A percentile compares a stretch with the other conserved stretches of the same genome.
Conservation (phyloP, 2,329 filamentous ascomycete species). For the Neopestalotiopsis sp. region DNA sequence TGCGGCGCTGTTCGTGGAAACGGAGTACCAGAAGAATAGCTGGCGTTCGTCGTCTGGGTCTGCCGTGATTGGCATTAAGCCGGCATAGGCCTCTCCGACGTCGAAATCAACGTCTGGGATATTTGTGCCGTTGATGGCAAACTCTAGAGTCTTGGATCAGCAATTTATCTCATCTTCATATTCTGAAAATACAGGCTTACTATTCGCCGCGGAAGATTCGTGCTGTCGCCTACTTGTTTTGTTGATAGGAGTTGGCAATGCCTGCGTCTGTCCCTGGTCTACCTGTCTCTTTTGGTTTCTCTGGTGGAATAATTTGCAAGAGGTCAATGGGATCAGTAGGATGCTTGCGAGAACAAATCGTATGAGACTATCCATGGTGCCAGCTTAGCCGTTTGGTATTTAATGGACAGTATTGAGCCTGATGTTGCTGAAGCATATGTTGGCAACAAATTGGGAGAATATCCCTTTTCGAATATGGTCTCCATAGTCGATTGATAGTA, state of each 20-base stretch:
- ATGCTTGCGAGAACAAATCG: neutral
- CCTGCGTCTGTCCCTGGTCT: neutral
- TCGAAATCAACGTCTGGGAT: slow-evolving; percentile 71
- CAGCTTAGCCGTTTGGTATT: neutral
- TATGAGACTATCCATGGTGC: neutral
- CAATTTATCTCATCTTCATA: neutral
- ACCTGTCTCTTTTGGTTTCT: neutral
- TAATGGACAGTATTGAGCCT: neutral
- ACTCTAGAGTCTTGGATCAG: slow-evolving; percentile 42
- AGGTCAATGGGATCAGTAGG: neutral
- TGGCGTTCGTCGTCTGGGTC: slow-evolving; percentile 43
- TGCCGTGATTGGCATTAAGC: slow-evolving; percentile 57
- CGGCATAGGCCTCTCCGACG: slow-evolving; percentile 62
- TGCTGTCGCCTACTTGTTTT: neutral
- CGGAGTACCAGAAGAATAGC: slow-evolving; percentile 64
- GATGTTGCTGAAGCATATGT: neutral
- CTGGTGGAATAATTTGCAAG: neutral
- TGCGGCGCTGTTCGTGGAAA: slow-evolving; percentile 47
- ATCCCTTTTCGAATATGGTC: neutral
- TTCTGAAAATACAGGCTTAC: neutral
- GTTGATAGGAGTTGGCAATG: neutral
- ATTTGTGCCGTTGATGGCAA: slow-evolving; percentile 62
- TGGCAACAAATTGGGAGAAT: neutral
- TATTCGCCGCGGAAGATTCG: neutral
- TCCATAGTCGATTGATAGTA: neutral